Evolutionary conservation across 2,329 filamentous ascomycete species (phyloP).

Genomic region (Alternaria gaisen): DNA sequence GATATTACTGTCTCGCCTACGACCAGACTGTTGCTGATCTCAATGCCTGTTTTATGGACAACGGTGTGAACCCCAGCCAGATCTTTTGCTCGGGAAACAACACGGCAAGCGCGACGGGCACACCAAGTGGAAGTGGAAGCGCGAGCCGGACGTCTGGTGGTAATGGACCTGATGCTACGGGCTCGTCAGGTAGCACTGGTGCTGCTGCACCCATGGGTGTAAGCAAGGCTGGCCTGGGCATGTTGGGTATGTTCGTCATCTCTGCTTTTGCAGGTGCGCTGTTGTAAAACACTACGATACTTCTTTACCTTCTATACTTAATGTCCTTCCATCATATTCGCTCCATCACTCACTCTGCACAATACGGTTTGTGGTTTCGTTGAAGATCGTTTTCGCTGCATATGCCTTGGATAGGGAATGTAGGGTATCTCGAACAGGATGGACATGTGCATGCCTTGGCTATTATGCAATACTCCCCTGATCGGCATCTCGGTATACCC

Average conservation of each 20-base stretch:
- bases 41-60: slow-evolving; percentile 39
- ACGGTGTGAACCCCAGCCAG: slow-evolving; percentile 27
- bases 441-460: background rate
- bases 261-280: slow-evolving; percentile 40
- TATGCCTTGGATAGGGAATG: background rate
- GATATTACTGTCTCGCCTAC: slow-evolving; percentile 41
- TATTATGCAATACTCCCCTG: background rate
- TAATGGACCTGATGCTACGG: slow-evolving; percentile 11
- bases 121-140: slow-evolving; percentile 24
- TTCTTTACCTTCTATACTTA: background rate
- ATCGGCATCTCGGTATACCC: background rate
- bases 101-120: slow-evolving; percentile 39
- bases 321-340: background rate
- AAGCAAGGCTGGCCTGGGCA: slow-evolving; percentile 40
- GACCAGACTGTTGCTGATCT: slow-evolving; percentile 40
- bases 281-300: slow-evolving; percentile 22
- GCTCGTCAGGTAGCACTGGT: slow-evolving; percentile 12
- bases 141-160: slow-evolving; percentile 12
- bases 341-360: background rate
- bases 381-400: background rate
- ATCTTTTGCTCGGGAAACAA: slow-evolving; percentile 42
- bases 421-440: background rate
- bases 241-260: slow-evolving; percentile 39
- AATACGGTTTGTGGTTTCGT: background rate
- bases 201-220: slow-evolving; percentile 28